A percentile compares a stretch with the other conserved stretches of the same genome.
Conservation (phyloP, 2,329 filamentous ascomycete genomes). For the Aspergillus neotritici region DNA sequence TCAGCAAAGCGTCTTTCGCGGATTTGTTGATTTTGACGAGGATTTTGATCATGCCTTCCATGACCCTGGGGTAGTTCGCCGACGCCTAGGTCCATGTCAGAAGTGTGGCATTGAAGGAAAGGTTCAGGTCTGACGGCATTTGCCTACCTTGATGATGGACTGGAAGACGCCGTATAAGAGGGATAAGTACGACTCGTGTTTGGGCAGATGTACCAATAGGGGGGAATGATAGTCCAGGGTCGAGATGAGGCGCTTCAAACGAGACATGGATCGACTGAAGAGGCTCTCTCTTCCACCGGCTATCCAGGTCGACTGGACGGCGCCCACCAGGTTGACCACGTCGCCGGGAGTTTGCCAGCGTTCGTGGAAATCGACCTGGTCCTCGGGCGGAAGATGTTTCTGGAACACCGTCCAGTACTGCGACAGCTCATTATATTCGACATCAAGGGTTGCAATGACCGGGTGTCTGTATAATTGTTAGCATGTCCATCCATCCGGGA, state of each 20-base stretch:
- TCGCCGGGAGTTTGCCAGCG: constrained; percentile 26
- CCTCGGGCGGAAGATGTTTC: constrained; percentile 22
- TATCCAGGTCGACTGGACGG: constrained; percentile 25
- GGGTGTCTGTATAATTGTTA: constrained; percentile 17
- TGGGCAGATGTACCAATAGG: constrained; percentile 24
- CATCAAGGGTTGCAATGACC: constrained; percentile 31
- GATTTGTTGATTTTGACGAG: constrained; percentile 31
- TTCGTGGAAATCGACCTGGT: constrained; percentile 25
- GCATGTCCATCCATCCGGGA: not conserved
- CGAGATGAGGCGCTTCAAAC: constrained; percentile 25
- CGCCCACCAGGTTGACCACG: constrained; percentile 23
- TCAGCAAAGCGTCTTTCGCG: not conserved
- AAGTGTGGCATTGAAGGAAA: not conserved
- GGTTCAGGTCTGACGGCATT: not conserved
- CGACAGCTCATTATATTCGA: constrained; percentile 35
- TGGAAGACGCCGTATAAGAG: constrained; percentile 34
- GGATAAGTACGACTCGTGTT: constrained; percentile 24
- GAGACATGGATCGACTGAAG: constrained; percentile 21
- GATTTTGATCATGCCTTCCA: constrained; percentile 30
- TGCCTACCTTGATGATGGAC: constrained; percentile 32
- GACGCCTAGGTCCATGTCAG: constrained; percentile 24
- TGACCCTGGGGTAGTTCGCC: constrained; percentile 30
- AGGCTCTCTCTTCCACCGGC: constrained; percentile 22
- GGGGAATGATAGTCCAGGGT: constrained; percentile 26
- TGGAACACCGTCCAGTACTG: constrained; percentile 34